Conservation (phyloP, 1,284 basidiomycete genomes). For the Bjerkandera adusta region DNA sequence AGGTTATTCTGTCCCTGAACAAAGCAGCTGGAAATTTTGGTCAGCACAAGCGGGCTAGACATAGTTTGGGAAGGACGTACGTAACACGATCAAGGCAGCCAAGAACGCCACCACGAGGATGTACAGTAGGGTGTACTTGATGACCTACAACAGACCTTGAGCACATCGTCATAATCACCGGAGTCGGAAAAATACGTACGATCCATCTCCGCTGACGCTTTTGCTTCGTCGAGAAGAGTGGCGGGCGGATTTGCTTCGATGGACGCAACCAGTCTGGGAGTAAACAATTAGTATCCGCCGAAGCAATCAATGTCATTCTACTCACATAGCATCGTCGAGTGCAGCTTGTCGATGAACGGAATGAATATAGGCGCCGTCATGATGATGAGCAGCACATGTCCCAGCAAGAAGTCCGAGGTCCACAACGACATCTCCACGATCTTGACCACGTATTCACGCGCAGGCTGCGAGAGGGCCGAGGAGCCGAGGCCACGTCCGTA, state of each 20-base stretch:
- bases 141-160: conserved; percentile 41
- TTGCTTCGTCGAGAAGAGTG: conserved; percentile 93
- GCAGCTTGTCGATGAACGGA: conserved; percentile 84
- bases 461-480: conserved; percentile 90
- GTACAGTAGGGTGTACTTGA: conserved; percentile 87
- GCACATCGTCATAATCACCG: conserved; percentile 4
- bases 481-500: conserved; percentile 88
- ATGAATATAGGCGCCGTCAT: conserved; percentile 83
- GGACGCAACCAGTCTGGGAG: conserved; percentile 83
- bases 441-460: conserved; percentile 95
- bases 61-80: conserved; percentile 44
- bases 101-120: conserved; percentile 75
- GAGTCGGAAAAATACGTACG: conserved; percentile 44
- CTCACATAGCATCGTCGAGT: conserved; percentile 88
- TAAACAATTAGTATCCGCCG: too few species aligned
- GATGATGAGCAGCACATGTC: conserved; percentile 82
- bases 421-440: conserved; percentile 95
- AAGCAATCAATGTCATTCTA: conserved; percentile 27
- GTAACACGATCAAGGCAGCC: conserved; percentile 78
- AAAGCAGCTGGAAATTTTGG: conserved; percentile 48
- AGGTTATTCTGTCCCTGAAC: conserved; percentile 66
- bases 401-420: conserved; percentile 87
- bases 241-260: conserved; percentile 92
- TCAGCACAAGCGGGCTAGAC: conserved; percentile 13
- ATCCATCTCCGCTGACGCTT: conserved; percentile 91